A percentile compares a stretch with the other conserved stretches of the same genome.
These are phyloP conservation scores for Rhodosporidiobolus sp. DNA, from an alignment of 768 basidiomycete genomes.

Conservation along the genomic window DNA sequence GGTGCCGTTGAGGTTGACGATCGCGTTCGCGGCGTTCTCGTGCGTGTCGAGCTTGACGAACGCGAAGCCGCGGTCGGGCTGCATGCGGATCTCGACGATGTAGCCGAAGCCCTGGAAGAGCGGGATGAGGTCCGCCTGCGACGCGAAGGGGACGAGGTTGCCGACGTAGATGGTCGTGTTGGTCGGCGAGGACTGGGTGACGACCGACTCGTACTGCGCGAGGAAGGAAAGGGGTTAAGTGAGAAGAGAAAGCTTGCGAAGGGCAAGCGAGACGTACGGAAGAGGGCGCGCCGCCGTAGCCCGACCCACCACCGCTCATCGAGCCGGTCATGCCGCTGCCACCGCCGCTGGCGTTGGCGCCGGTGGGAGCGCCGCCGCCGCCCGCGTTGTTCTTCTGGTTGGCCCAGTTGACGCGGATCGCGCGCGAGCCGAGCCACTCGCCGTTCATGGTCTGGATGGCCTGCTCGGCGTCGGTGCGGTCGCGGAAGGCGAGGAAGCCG, in stretches of 20 bases:
- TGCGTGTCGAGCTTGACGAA: constrained; percentile 99
- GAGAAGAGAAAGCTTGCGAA: background rate
- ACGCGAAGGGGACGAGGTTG: constrained; percentile 94
- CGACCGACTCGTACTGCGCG: constrained; percentile 73
- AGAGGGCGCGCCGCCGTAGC: background rate
- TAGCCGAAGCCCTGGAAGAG: constrained; percentile 98
- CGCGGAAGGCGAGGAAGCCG: constrained; percentile 96
- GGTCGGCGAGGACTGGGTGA: constrained; percentile 85
- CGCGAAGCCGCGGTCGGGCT: constrained; percentile 96
- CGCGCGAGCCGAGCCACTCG: constrained; percentile 96
- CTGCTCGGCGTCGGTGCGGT: constrained; percentile 98
- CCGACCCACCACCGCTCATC: constrained; percentile 18
- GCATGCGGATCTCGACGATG: constrained; percentile 98
- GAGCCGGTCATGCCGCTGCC: constrained; percentile 16
- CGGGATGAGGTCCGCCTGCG: constrained; percentile 95
- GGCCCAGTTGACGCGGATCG: constrained; percentile 99
- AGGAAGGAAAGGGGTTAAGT: background rate
- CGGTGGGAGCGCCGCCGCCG: constrained; percentile 33
- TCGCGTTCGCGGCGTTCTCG: constrained; percentile 96
- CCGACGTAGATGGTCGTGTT: constrained; percentile 93
- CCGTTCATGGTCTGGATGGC: constrained; percentile 99
- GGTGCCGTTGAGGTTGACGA: constrained; percentile 92
- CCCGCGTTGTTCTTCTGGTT: constrained; percentile 88
- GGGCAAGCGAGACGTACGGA: background rate
- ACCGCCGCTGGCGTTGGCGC: background rate